phyloP scores from a whole-genome alignment of 2,329 filamentous ascomycete species.

The Graphilbum fragrans region DNA sequence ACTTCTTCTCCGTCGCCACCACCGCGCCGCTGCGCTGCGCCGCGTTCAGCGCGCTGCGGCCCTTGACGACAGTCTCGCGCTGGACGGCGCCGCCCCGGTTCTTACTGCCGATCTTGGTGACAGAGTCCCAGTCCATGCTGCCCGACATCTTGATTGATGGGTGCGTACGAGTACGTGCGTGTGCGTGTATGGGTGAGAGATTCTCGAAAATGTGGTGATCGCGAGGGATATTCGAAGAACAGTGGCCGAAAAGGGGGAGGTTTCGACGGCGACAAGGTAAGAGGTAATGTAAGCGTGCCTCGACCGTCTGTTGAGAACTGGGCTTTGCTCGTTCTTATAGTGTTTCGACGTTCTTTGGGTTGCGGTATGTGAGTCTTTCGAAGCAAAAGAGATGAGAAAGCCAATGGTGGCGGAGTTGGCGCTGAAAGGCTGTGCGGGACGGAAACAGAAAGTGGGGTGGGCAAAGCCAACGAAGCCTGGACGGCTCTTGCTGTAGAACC shows the following conservation, averaged over 20 bases:
- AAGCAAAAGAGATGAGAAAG: too few species aligned
- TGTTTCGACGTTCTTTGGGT: too few species aligned
- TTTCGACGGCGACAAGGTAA: too few species aligned
- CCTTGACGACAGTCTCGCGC: constrained; percentile 81
- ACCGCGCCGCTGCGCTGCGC: constrained; percentile 70
- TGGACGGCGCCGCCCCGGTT: constrained; percentile 51
- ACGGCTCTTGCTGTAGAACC: not conserved
- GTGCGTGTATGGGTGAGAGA: not conserved
- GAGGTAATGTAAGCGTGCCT: too few species aligned
- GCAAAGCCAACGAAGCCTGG: not conserved
- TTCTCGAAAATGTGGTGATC: not conserved
- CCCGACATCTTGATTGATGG: constrained; percentile 41
- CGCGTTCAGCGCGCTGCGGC: constrained; percentile 75
- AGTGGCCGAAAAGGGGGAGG: too few species aligned
- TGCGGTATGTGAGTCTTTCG: too few species aligned
- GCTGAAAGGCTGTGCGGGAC: not conserved
- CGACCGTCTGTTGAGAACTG: too few species aligned
- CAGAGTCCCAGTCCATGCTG: constrained; percentile 66
- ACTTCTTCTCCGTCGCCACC: constrained; percentile 88
- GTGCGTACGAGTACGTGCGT: too few species aligned
- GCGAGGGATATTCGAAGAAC: too few species aligned
- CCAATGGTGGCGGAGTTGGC: too few species aligned
- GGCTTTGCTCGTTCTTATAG: too few species aligned
- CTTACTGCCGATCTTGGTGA: constrained; percentile 91
- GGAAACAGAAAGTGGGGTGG: not conserved